Evolutionary conservation across 768 basidiomycete species (phyloP).

Genomic region (Tylopilus balloui): DNA sequence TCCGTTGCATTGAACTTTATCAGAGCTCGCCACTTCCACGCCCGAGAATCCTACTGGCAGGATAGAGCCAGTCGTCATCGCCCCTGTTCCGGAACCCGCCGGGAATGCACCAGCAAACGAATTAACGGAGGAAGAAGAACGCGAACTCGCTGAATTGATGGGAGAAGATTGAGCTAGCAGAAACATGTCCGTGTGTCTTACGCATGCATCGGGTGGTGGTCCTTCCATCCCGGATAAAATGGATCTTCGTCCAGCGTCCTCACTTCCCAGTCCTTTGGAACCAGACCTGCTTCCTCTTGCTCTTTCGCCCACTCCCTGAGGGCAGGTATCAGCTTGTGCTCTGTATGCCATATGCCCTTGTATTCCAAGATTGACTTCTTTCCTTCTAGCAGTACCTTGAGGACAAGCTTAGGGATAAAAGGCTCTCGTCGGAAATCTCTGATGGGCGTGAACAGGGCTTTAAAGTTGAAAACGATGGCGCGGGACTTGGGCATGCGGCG

Average conservation of each 20-base stretch:
- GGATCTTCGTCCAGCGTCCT: constrained; percentile 49
- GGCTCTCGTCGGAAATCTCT: constrained; percentile 41
- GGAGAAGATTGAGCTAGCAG: constrained; percentile 26
- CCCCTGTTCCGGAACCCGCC: constrained; percentile 27
- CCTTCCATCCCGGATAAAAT: constrained; percentile 47
- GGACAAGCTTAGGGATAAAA: constrained; percentile 44
- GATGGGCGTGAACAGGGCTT: constrained; percentile 49
- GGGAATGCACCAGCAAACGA: constrained; percentile 30
- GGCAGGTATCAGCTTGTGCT: constrained; percentile 43
- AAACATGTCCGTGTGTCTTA: constrained; percentile 2
- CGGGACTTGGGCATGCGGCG: constrained; percentile 44
- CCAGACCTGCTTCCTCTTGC: constrained; percentile 44
- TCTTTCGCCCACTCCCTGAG: constrained; percentile 44
- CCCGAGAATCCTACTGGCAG: constrained; percentile 18
- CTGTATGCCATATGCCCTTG: constrained; percentile 39
- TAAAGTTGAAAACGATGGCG: constrained; percentile 52
- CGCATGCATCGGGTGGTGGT: constrained; percentile 18
- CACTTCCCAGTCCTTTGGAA: constrained; percentile 45
- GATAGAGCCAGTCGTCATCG: constrained; percentile 15
- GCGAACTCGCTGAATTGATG: constrained; percentile 81
- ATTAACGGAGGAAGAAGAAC: constrained; percentile 86
- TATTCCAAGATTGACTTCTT: constrained; percentile 40
- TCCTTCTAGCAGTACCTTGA: constrained; percentile 40
- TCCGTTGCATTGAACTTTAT: neutral
- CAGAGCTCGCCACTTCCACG: constrained; percentile 29